These are phyloP conservation scores for Eucommia ulmoides DNA, from an alignment of 257 asterid genomes.

Conservation along the genomic window DNA sequence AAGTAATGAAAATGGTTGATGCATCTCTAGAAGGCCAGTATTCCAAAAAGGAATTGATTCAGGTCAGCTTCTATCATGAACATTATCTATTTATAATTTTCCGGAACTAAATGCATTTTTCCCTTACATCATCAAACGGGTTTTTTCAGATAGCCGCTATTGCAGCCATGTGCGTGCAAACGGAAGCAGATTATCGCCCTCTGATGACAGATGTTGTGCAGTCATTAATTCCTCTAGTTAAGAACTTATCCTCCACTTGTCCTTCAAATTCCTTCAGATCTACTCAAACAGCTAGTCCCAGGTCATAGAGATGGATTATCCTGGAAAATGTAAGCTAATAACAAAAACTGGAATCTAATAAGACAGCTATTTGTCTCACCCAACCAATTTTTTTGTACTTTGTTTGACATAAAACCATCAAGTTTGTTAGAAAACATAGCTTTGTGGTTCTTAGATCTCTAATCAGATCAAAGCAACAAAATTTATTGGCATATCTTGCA, in stretches of 20 bases:
- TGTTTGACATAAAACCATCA: too few relatives aligned
- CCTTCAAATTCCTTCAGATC: slow-evolving; percentile 27
- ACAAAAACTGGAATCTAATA: too few relatives aligned
- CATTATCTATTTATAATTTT: background rate
- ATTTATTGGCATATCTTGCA: too few relatives aligned
- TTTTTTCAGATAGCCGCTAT: slow-evolving; percentile 64
- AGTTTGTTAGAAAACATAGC: too few relatives aligned
- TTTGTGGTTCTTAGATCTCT: too few relatives aligned
- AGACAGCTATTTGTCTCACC: too few relatives aligned
- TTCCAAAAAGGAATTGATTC: slow-evolving; percentile 61
- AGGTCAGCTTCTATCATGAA: slow-evolving; percentile 25
- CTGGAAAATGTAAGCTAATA: too few relatives aligned
- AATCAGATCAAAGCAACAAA: too few relatives aligned
- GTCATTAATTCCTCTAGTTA: slow-evolving; percentile 67
- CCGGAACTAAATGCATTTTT: background rate
- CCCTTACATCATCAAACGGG: background rate
- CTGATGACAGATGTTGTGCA: slow-evolving; percentile 80
- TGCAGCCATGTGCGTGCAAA: slow-evolving; percentile 77
- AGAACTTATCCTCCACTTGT: slow-evolving; percentile 24
- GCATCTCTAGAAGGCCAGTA: slow-evolving; percentile 48
- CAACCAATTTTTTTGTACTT: too few relatives aligned
- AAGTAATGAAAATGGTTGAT: slow-evolving; percentile 64
- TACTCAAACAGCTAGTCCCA: slow-evolving; percentile 24
- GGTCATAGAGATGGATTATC: slow-evolving; percentile 3
- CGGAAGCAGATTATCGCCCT: slow-evolving; percentile 82